phyloP scores from a whole-genome alignment of 306 rosid species.

The Geum urbanum region DNA sequence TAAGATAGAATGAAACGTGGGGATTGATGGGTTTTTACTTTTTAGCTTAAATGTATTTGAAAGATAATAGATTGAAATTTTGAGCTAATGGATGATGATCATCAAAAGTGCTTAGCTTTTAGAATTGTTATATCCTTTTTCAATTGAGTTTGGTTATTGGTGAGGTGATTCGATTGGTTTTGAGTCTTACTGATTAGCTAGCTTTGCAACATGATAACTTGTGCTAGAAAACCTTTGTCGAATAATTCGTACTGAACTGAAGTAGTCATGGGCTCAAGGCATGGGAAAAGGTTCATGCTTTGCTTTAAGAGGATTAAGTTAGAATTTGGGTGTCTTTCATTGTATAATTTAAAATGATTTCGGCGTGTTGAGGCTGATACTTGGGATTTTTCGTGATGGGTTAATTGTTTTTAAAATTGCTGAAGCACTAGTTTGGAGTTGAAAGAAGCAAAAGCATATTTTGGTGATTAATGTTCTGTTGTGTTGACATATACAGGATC shows the following conservation, averaged over 20 bases:
- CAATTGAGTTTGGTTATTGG: too few species aligned
- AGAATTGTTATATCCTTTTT: too few species aligned
- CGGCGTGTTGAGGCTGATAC: not conserved
- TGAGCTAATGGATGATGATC: too few species aligned
- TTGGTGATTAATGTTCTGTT: slow-evolving; percentile 11
- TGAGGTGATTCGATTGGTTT: not conserved
- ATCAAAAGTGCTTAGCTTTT: too few species aligned
- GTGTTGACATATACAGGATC: slow-evolving; percentile 48
- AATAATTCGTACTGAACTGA: not conserved
- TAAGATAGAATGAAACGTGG: too few species aligned
- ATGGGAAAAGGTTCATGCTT: not conserved
- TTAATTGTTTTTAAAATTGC: not conserved
- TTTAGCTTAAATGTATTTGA: too few species aligned
- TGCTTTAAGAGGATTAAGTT: not conserved
- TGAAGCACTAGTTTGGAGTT: not conserved
- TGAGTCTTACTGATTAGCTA: too few species aligned
- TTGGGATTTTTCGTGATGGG: not conserved
- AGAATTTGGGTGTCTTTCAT: not conserved
- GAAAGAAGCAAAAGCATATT: not conserved
- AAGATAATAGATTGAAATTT: too few species aligned
- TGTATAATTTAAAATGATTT: not conserved
- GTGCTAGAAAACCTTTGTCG: too few species aligned
- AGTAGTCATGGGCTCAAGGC: not conserved
- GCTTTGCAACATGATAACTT: too few species aligned
- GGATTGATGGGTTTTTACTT: too few species aligned